Conservation (phyloP, 2,329 filamentous ascomycete species). For the Alternaria viburni region DNA sequence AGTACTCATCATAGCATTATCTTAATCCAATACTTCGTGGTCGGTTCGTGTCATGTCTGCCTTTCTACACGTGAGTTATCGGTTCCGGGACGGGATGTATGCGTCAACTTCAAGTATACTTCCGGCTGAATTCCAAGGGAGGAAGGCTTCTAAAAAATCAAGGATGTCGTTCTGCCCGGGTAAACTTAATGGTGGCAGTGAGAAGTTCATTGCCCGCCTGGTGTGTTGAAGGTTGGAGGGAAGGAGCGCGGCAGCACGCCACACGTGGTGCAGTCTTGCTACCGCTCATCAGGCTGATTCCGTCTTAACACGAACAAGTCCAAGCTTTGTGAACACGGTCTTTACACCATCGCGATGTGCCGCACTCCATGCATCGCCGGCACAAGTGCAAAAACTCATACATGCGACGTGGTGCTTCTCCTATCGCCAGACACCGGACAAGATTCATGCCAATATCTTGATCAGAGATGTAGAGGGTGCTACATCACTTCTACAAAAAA, state of each 20-base stretch:
- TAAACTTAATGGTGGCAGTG: fast-evolving
- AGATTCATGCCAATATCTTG: neutral
- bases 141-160: too few relatives aligned
- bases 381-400: neutral
- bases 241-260: neutral
- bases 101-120: fast-evolving
- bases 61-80: neutral
- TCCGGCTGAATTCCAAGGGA: neutral
- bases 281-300: neutral
- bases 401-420: neutral
- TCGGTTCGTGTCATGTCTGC: neutral
- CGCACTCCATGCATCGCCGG: neutral
- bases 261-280: neutral
- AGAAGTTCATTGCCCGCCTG: neutral
- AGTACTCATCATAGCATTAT: neutral
- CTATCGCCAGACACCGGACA: neutral
- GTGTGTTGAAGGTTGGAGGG: neutral
- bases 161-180: neutral
- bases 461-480: neutral
- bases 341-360: neutral
- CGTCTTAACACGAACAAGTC: neutral
- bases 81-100: neutral
- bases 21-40: neutral
- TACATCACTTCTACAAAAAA: neutral
- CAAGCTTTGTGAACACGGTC: neutral